Conservation (phyloP, 2,329 filamentous ascomycete species). For the Ceratocystiopsis sp. region DNA sequence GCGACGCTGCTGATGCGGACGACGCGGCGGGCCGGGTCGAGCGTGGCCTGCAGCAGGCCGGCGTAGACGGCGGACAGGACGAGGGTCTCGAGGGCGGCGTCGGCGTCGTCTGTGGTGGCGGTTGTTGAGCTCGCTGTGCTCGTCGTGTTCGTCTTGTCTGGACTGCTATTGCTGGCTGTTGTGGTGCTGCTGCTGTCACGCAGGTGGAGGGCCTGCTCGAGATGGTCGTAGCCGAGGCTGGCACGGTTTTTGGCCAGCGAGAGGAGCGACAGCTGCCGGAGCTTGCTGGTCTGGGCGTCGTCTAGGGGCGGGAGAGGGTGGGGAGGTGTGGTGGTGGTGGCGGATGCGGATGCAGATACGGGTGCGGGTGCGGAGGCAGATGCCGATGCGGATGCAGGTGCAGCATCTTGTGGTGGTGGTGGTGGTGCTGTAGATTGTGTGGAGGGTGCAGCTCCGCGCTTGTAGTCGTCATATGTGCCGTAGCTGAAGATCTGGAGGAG, state of each 20-base stretch:
- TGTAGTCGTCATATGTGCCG: constrained; percentile 72
- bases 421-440: not conserved
- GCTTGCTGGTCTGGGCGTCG: constrained; percentile 60
- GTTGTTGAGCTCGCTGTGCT: too few relatives aligned
- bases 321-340: constrained; percentile 12
- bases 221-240: constrained; percentile 55
- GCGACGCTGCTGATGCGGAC: constrained; percentile 69
- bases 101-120: too few relatives aligned
- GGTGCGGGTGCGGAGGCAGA: not conserved
- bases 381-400: not conserved
- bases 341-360: too few relatives aligned
- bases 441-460: constrained; percentile 7
- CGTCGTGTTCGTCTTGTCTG: too few relatives aligned
- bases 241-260: constrained; percentile 53
- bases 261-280: constrained; percentile 78
- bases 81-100: constrained; percentile 51
- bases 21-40: constrained; percentile 59
- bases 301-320: constrained; percentile 47
- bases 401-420: not conserved
- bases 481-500: constrained; percentile 83
- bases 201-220: constrained; percentile 52
- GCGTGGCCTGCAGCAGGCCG: constrained; percentile 62
- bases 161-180: not conserved
- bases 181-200: constrained; percentile 41
- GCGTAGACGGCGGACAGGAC: constrained; percentile 80